A percentile compares a stretch with the other conserved stretches of the same genome.
phyloP scores from a whole-genome alignment of 352 stramenopile species.

The Phytophthora fragariae region DNA sequence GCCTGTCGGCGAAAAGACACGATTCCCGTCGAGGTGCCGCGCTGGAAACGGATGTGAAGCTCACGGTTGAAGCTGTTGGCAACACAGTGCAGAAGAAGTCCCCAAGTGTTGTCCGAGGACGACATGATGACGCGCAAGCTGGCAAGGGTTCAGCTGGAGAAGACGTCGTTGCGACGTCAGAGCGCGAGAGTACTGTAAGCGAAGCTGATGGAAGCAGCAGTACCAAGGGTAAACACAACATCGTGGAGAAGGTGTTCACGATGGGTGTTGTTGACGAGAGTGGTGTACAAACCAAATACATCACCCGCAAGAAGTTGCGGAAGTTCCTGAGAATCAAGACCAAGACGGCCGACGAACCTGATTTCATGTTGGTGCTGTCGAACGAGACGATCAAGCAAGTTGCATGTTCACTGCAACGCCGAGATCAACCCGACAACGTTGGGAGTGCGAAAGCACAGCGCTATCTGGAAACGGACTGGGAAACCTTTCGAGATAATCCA shows the following conservation, averaged over 20 bases:
- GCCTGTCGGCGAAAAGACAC: conserved; percentile 23
- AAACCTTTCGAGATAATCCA: conserved; percentile 1
- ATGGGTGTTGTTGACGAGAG: conserved; percentile 5
- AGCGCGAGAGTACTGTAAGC: not conserved
- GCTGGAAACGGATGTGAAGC: conserved; percentile 26
- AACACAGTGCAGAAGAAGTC: not conserved
- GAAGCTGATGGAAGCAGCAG: not conserved
- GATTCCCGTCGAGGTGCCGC: conserved; percentile 17
- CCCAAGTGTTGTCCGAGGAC: conserved; percentile 5
- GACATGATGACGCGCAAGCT: conserved; percentile 1
- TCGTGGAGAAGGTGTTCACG: conserved; percentile 23
- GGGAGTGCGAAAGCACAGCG: conserved; percentile 20
- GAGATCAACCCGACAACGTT: conserved; percentile 1
- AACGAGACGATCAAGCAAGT: conserved; percentile 18
- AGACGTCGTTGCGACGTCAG: not conserved
- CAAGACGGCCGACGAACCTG: conserved; percentile 8
- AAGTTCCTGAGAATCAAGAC: conserved; percentile 27
- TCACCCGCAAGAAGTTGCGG: conserved; percentile 12
- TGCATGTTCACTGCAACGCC: conserved; percentile 2
- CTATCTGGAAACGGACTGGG: conserved; percentile 23
- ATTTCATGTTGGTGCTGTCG: conserved; percentile 28
- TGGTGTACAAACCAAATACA: conserved; percentile 12
- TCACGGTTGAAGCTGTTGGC: not conserved
- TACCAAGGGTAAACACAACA: not conserved
- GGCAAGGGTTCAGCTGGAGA: conserved; percentile 3